Evolutionary conservation across 257 asterid species (phyloP).

Genomic region (Solanum paucissectum): DNA sequence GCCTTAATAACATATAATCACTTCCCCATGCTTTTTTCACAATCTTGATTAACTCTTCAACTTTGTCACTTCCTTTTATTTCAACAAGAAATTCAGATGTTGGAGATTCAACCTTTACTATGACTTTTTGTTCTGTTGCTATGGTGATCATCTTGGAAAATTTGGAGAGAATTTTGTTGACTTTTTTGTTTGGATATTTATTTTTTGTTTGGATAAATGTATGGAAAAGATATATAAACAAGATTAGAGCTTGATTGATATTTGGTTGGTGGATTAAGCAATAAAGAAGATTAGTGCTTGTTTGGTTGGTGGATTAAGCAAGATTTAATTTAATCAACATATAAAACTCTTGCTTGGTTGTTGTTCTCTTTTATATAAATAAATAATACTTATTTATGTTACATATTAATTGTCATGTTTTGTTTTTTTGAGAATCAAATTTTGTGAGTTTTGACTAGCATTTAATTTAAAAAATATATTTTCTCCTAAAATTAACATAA

Average conservation of each 20-base stretch:
- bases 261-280: background rate
- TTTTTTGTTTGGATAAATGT: background rate
- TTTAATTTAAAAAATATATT: background rate
- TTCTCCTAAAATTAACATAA: background rate
- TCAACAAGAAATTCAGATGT: slow-evolving; percentile 18
- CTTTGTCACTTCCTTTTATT: slow-evolving; percentile 13
- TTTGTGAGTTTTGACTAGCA: background rate
- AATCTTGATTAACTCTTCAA: slow-evolving; percentile 8
- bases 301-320: background rate
- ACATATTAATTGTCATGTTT: background rate
- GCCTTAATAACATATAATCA: slow-evolving; percentile 12
- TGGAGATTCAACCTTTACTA: slow-evolving; percentile 20
- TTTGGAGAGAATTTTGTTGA: background rate
- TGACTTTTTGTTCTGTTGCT: slow-evolving; percentile 1
- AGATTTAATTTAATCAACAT: background rate
- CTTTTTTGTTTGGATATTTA: background rate
- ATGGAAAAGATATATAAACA: background rate
- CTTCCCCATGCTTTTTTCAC: slow-evolving; percentile 24
- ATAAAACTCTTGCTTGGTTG: background rate
- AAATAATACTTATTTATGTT: background rate
- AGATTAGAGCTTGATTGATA: background rate
- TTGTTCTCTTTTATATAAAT: background rate
- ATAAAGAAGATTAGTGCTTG: background rate
- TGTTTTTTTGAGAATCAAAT: background rate
- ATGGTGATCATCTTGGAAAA: background rate